Percentiles rank a stretch among this genome's conserved stretches.
phyloP scores from a whole-genome alignment of 1,139 yeast genomes.

The Saccharomyces pastorianus region DNA sequence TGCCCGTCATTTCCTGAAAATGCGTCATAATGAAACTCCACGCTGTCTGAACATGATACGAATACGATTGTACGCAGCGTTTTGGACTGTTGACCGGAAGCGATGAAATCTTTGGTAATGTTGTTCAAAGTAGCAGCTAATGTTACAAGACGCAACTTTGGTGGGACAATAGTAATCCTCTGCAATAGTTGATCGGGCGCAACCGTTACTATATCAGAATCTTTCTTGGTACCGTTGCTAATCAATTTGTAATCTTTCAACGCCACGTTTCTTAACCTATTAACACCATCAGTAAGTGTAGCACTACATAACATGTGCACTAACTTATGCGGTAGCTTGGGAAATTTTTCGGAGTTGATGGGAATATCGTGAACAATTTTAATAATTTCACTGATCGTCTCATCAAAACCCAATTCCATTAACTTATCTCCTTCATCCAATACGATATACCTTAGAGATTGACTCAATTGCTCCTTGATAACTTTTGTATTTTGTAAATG shows the following conservation, averaged over 20 bases:
- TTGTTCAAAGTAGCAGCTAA: slow-evolving; percentile 57
- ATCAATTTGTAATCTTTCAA: slow-evolving; percentile 66
- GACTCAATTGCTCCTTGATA: slow-evolving; percentile 59
- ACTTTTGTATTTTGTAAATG: slow-evolving; percentile 81
- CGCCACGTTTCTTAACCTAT: slow-evolving; percentile 70
- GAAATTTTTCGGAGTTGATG: slow-evolving; percentile 39
- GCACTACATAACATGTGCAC: slow-evolving; percentile 88
- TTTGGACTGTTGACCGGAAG: slow-evolving; percentile 12
- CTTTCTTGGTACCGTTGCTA: slow-evolving; percentile 35
- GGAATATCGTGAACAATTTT: slow-evolving; percentile 44
- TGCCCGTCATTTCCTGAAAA: slow-evolving; percentile 39
- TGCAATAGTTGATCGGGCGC: slow-evolving; percentile 92
- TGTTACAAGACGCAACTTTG: slow-evolving; percentile 79
- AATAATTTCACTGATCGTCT: slow-evolving; percentile 73
- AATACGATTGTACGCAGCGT: slow-evolving; percentile 66
- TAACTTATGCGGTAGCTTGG: slow-evolving; percentile 58
- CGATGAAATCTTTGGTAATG: slow-evolving; percentile 31
- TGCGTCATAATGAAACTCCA: slow-evolving; percentile 77
- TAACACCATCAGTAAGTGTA: slow-evolving; percentile 74
- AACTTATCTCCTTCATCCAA: slow-evolving; percentile 93
- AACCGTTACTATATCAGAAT: slow-evolving; percentile 27
- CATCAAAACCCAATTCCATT: slow-evolving; percentile 93
- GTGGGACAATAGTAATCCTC: slow-evolving; percentile 74
- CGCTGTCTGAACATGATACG: slow-evolving; percentile 90
- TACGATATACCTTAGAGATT: slow-evolving; percentile 72